Evolutionary conservation across 805 yeast genomes (phyloP).

Genomic region (Saccharomyces jurei): DNA sequence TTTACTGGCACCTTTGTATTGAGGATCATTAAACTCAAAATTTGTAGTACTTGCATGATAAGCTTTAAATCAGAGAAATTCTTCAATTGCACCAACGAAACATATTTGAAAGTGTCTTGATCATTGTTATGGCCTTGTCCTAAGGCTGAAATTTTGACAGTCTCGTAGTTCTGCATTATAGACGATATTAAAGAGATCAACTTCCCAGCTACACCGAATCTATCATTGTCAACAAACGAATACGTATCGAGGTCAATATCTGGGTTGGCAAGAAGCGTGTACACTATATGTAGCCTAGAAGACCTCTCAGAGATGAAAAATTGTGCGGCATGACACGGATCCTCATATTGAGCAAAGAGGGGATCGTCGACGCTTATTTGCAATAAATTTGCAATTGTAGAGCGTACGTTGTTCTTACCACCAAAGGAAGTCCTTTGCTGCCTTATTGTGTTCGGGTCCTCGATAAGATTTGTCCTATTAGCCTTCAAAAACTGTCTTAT

Average conservation of each 20-base stretch:
- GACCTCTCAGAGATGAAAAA: not conserved
- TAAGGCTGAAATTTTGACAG: not conserved
- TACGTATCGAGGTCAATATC: not conserved
- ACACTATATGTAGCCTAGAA: not conserved
- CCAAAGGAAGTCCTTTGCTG: too few species aligned
- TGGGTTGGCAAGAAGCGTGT: not conserved
- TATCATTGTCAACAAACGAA: not conserved
- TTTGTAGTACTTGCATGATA: slow-evolving; percentile 30
- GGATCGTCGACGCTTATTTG: not conserved
- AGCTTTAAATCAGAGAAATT: slow-evolving; percentile 29
- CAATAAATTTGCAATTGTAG: not conserved
- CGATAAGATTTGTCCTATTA: not conserved
- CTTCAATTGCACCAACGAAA: slow-evolving; percentile 10
- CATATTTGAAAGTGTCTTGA: not conserved
- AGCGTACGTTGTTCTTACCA: not conserved
- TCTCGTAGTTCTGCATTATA: not conserved
- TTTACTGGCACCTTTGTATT: slow-evolving; percentile 31
- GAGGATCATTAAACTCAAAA: slow-evolving; percentile 35
- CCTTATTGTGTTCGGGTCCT: not conserved
- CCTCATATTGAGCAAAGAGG: not conserved
- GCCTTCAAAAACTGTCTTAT: not conserved
- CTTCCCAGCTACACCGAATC: not conserved
- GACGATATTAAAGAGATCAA: not conserved
- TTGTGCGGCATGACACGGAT: not conserved
- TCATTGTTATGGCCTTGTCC: not conserved